phyloP scores from a whole-genome alignment of 1,139 yeast species.

The Geotrichum fermentans region DNA sequence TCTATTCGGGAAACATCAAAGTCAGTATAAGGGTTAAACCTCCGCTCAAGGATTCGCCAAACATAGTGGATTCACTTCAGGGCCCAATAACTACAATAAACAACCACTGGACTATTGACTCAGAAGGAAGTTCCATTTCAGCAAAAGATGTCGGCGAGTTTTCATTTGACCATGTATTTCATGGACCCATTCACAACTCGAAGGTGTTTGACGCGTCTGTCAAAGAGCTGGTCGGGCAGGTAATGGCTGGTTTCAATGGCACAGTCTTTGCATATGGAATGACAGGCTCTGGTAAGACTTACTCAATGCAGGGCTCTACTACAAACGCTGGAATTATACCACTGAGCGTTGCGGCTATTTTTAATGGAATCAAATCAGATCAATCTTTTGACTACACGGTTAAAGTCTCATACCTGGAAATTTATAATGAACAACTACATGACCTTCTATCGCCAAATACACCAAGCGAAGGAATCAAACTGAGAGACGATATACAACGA shows the following conservation, averaged over 20 bases:
- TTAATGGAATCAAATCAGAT: slow-evolving; percentile 40
- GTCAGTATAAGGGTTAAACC: slow-evolving; percentile 39
- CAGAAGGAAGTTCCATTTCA: slow-evolving; percentile 25
- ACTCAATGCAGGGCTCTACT: slow-evolving; percentile 74
- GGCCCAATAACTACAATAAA: slow-evolving; percentile 15
- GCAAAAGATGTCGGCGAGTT: slow-evolving; percentile 45
- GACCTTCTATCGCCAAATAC: slow-evolving; percentile 50
- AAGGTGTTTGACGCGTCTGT: slow-evolving; percentile 62
- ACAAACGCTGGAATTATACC: slow-evolving; percentile 75
- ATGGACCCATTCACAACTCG: slow-evolving; percentile 44
- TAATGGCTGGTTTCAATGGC: slow-evolving; percentile 77
- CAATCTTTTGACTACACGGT: slow-evolving; percentile 41
- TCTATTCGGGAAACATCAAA: slow-evolving; percentile 37
- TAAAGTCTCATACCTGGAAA: slow-evolving; percentile 72
- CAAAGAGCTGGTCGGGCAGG: slow-evolving; percentile 55
- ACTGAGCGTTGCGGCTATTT: slow-evolving; percentile 64
- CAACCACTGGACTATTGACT: slow-evolving; percentile 29
- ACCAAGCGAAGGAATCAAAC: slow-evolving; percentile 50
- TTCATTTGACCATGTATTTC: slow-evolving; percentile 75
- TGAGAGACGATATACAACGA: slow-evolving; percentile 65
- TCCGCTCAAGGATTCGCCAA: slow-evolving; percentile 14
- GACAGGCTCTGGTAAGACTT: slow-evolving; percentile 96
- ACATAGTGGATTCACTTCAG: slow-evolving; percentile 1
- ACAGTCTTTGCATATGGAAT: slow-evolving; percentile 91
- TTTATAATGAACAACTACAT: slow-evolving; percentile 78